phyloP scores from a whole-genome alignment of 2,329 filamentous ascomycete genomes.

The Epichloe aotearoae region DNA sequence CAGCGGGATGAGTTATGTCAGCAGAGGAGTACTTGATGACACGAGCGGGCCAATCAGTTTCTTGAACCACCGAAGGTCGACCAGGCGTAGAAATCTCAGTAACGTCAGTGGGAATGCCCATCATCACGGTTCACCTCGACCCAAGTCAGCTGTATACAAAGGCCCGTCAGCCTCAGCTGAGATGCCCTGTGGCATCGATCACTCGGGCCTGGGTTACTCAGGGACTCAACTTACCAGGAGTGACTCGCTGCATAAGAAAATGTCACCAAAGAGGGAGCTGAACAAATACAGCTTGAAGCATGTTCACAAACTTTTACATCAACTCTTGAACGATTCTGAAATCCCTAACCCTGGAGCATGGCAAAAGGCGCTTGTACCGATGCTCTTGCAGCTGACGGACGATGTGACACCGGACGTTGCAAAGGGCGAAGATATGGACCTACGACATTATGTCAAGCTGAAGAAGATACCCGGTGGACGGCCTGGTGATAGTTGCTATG shows the following conservation, averaged over 20 bases:
- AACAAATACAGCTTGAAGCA: conserved; percentile 81
- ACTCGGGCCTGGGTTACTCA: conserved; percentile 26
- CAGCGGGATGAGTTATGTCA: conserved; percentile 54
- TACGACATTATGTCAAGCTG: conserved; percentile 91
- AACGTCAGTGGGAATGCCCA: conserved; percentile 58
- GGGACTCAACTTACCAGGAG: conserved; percentile 52
- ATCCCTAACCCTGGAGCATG: conserved; percentile 65
- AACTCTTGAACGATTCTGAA: conserved; percentile 64
- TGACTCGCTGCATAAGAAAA: conserved; percentile 66
- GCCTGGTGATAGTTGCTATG: conserved; percentile 86
- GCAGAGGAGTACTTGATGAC: conserved; percentile 54
- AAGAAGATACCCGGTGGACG: conserved; percentile 90
- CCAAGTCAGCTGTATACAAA: conserved; percentile 44
- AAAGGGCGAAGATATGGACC: conserved; percentile 87
- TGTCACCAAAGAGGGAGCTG: conserved; percentile 65
- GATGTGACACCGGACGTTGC: conserved; percentile 91
- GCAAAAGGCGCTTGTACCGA: conserved; percentile 81
- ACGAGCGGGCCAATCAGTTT: conserved; percentile 40
- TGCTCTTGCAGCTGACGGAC: conserved; percentile 79
- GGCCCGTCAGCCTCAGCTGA: conserved; percentile 40
- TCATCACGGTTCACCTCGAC: conserved; percentile 60
- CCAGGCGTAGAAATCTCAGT: conserved; percentile 70
- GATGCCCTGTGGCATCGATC: conserved; percentile 34
- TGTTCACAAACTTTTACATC: conserved; percentile 70
- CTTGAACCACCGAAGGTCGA: conserved; percentile 45